Percentiles rank a stretch among this genome's conserved stretches.
These are phyloP conservation scores for Paraphaeosphaeria minitans DNA, from an alignment of 2,329 filamentous ascomycete genomes.

Conservation along the genomic window DNA sequence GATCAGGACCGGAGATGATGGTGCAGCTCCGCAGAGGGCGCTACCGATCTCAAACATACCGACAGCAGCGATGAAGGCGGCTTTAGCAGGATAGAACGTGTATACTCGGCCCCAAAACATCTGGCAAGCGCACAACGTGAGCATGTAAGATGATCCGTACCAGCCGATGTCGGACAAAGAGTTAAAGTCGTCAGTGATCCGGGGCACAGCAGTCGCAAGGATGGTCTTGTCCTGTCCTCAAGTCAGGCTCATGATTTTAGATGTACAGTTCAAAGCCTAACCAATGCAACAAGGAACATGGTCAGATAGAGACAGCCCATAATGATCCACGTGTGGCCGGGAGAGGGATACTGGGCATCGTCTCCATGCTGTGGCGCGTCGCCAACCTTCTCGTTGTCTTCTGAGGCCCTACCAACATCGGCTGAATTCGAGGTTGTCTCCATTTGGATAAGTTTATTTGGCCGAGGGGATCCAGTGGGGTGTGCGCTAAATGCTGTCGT, in stretches of 20 bases:
- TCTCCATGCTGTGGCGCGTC: background rate
- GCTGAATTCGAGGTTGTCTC: background rate
- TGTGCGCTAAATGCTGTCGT: background rate
- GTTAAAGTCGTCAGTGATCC: constrained; percentile 38
- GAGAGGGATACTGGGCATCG: constrained; percentile 7
- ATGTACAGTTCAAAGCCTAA: background rate
- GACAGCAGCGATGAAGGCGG: constrained; percentile 24
- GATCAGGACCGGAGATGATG: constrained; percentile 22
- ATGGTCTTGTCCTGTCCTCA: constrained; percentile 13
- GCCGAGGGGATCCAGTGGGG: background rate
- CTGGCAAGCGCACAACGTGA: constrained; percentile 51
- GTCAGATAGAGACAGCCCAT: constrained; percentile 12
- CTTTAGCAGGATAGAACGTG: constrained; percentile 10
- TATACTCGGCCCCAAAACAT: constrained; percentile 51
- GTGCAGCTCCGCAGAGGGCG: constrained; percentile 24
- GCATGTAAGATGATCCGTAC: constrained; percentile 47
- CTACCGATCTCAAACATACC: constrained; percentile 29
- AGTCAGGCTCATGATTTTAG: background rate
- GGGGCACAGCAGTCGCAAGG: constrained; percentile 35
- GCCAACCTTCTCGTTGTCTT: background rate
- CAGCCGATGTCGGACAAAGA: constrained; percentile 32
- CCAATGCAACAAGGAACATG: constrained; percentile 13
- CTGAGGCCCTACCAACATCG: background rate
- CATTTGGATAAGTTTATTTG: background rate
- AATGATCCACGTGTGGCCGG: constrained; percentile 7